Percentiles rank a stretch among this genome's conserved stretches.
These are phyloP conservation scores for Backusella tarrabulga DNA, from an alignment of 192 early-diverging fungal species.

Conservation along the genomic window DNA sequence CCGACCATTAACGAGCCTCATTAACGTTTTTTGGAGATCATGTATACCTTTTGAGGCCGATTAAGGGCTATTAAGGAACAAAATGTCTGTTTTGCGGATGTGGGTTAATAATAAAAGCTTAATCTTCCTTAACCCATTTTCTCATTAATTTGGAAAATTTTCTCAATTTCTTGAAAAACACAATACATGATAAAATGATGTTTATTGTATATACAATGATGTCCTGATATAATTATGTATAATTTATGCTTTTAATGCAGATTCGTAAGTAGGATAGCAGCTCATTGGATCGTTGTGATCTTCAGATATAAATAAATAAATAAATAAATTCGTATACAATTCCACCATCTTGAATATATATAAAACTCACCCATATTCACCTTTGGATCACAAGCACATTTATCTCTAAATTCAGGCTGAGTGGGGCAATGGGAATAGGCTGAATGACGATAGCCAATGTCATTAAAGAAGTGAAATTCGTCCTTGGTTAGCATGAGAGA, in stretches of 20 bases:
- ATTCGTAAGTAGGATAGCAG: background rate
- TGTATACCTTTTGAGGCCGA: no score
- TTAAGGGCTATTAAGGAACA: no score
- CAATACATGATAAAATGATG: no score
- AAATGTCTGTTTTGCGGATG: no score
- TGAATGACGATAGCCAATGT: slow-evolving; percentile 71
- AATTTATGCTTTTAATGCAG: background rate
- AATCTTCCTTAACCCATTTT: no score
- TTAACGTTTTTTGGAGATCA: no score
- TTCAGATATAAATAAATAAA: background rate
- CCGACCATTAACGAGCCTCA: no score
- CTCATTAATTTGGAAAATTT: no score
- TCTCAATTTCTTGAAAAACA: no score
- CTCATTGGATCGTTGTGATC: slow-evolving; percentile 5
- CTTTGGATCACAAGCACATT: slow-evolving; percentile 52
- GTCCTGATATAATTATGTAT: background rate
- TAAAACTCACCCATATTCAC: slow-evolving; percentile 44
- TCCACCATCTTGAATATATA: no score
- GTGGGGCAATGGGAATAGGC: slow-evolving; percentile 59
- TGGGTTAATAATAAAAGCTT: no score
- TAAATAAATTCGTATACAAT: background rate
- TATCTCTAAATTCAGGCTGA: slow-evolving; percentile 41
- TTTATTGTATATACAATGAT: no score
- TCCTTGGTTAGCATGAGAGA: slow-evolving; percentile 55
- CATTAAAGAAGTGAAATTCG: slow-evolving; percentile 72